phyloP scores from a whole-genome alignment of 306 rosid species.

The Vicia villosa region DNA sequence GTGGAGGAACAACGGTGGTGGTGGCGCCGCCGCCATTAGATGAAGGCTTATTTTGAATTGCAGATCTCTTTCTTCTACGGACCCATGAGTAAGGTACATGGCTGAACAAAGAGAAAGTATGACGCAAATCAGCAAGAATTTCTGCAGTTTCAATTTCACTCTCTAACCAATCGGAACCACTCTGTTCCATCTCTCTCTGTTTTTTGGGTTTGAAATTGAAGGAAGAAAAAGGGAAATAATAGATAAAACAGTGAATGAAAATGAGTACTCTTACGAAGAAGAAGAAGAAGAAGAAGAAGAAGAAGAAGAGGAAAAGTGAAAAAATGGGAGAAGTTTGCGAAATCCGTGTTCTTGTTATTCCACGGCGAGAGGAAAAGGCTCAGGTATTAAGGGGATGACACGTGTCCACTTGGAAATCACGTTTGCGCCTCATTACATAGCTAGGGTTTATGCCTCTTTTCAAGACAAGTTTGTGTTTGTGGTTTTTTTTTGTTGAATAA shows the following conservation, averaged over 20 bases:
- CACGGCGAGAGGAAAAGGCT: not conserved
- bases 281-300: not conserved
- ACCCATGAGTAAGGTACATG: conserved; percentile 40
- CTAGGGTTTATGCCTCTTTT: no score
- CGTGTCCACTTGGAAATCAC: not conserved
- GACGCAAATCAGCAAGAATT: not conserved
- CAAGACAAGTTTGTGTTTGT: no score
- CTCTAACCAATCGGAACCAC: not conserved
- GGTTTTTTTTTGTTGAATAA: no score
- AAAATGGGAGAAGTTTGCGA: not conserved
- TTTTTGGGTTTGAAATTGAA: no score
- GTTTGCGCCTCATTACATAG: not conserved
- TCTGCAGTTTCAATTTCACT: not conserved
- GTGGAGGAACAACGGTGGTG: not conserved
- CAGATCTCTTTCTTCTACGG: conserved; percentile 58
- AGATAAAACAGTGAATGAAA: not conserved
- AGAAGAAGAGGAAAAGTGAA: not conserved
- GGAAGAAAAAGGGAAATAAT: not conserved
- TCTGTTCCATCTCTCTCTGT: no score
- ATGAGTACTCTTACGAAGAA: not conserved
- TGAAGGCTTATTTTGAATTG: not conserved
- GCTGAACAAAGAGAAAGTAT: not conserved
- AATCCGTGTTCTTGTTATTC: not conserved
- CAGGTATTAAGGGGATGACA: not conserved
- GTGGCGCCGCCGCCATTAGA: not conserved